Base-by-base conservation (phyloP, 2,329 filamentous ascomycete genomes). In the Arthrobotrys iridis region DNA sequence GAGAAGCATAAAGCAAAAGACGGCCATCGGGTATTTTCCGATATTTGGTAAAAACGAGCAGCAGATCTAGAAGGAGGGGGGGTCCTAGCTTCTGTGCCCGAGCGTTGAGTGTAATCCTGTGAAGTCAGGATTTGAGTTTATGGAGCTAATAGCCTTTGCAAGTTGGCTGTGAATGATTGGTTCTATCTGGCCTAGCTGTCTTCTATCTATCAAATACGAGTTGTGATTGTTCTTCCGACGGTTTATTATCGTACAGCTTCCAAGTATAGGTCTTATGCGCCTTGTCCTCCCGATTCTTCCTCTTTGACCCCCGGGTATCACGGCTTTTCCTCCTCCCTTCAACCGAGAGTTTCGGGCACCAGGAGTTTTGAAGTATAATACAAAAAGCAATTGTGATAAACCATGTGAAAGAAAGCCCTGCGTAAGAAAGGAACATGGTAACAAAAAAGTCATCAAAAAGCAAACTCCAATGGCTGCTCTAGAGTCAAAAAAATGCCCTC, bases 231-330 rank as follows among this genome's bases (percentile, higher is more conserved):
- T 30, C 30, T 60, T 37, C 28, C 28, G 24, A 15, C 5, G 4
- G 7, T 20, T 24, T 48, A 55, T 62, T 70, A 70, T 70, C 55
- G 65, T 70, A 70, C 65, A 70, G 45, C 22, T 62, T 45, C 65
- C 65, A 55, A 35, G 50, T 70, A 24, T 45, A 28, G 30, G 8
- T 30, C 18, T 55, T 60, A 26, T 58, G 43, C 26, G 22, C 41
- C 62, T 5, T 15, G n/a, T 64, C 40, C 28, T 30, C 28, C 50
- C 28, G 30, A 4, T 45, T 48, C 41, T 43, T 43, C 11, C 35
- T 18, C 37, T 35, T 48, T n/a, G n/a, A n/a, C n/a, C n/a, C n/a
- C 18, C 2, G 43, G 41, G 41, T 57, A 20, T 22, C 4, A 30
- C 26, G n/a, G 35, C 20, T 28, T n/a, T 6, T 13, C 15, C 43